These are phyloP conservation scores for Termitomyces sp. DNA, from an alignment of 768 basidiomycete species.

Conservation along the genomic window DNA sequence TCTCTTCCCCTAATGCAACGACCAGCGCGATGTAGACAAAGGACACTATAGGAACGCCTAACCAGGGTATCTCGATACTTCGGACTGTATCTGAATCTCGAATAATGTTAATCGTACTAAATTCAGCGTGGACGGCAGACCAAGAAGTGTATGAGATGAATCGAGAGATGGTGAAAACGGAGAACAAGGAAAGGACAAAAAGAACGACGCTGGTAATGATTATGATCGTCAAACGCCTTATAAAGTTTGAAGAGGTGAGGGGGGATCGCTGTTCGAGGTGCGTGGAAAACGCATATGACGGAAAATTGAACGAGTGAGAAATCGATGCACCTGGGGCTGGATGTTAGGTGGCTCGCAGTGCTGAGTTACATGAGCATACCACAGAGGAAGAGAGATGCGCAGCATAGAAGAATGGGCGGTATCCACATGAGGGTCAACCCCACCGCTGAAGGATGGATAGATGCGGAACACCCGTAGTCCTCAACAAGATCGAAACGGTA, in stretches of 20 bases:
- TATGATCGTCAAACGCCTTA: constrained; percentile 50
- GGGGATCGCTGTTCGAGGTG: constrained; percentile 37
- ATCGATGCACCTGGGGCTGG: constrained; percentile 25
- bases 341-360: background rate
- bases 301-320: constrained; percentile 23
- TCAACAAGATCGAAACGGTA: constrained; percentile 58
- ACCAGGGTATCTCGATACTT: constrained; percentile 30
- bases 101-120: constrained; percentile 30
- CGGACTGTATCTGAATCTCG: constrained; percentile 17
- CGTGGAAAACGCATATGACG: constrained; percentile 20
- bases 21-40: constrained; percentile 31
- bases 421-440: constrained; percentile 39
- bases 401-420: constrained; percentile 39
- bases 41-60: constrained; percentile 34
- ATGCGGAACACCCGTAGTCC: constrained; percentile 50
- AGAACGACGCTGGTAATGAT: constrained; percentile 36
- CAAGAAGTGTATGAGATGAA: constrained; percentile 40
- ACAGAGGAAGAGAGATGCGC: constrained; percentile 34
- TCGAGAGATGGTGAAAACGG: constrained; percentile 26
- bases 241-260: constrained; percentile 42
- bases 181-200: constrained; percentile 33
- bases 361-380: constrained; percentile 24
- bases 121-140: constrained; percentile 38
- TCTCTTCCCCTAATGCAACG: constrained; percentile 33
- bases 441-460: constrained; percentile 37